Base-by-base conservation (phyloP, 2,329 filamentous ascomycete genomes). In the Ceratocystis cacaofunesta region DNA sequence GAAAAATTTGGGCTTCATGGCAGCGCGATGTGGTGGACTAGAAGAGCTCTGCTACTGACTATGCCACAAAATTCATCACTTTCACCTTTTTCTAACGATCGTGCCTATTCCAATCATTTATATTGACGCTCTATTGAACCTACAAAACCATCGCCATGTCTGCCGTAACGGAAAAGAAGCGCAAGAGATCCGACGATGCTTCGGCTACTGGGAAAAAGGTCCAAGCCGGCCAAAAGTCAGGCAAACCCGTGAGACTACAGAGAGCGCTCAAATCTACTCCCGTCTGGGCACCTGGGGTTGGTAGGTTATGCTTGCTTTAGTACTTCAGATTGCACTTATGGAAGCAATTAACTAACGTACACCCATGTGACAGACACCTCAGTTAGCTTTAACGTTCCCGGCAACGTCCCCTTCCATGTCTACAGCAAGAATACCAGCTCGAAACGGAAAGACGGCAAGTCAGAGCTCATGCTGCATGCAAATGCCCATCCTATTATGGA, bases 391-490 rank as follows among this genome's bases (percentile, higher is more conserved):
- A 72, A 74, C 64, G 63, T 78, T 52, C 71, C 75, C 1, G 70
- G 70, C 17, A 70, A 73, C 17, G 68, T 74, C 17, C 66, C 78
- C 2, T 84, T 84, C 69, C 74, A 79, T 69, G 76, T 78, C 55
- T 85, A 81, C 70, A 74, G 76, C 43, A 78, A 76, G 64, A 73
- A 72, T 43, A 60, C 48, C 30, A 22, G 55, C 63, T 65, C 62
- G 17, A 69, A 74, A 72, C 69, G 72, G 70, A 74, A 76, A 65
- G 72, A 75, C n/a, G 70, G 70, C 71, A 68, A 74, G 70, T 69
- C 77, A 64, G 81, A 83, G 70, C 75, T 86, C 12, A 71, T 85
- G 0, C 75, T 87, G 55, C 82, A 85, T 71, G 84, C 83, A 7
- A 78, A 78, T 3, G 76, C 76, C 58, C 82, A 87, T 72, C 78